Percentiles rank a stretch among this genome's conserved stretches.
Evolutionary conservation across 2,329 filamentous ascomycete species (phyloP).

Genomic region (Cladosporium oxysporum): DNA sequence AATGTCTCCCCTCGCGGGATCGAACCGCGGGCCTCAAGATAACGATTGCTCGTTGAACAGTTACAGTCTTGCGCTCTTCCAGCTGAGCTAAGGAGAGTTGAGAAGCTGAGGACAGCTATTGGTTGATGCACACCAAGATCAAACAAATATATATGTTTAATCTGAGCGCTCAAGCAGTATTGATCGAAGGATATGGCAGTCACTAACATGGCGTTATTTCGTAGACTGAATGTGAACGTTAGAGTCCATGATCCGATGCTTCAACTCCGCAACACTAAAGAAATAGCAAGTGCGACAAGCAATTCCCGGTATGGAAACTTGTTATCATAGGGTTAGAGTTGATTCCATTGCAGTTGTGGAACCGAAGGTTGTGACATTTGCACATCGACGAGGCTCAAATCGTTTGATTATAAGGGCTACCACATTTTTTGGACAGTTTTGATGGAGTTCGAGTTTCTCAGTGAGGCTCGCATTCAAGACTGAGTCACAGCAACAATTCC

Average conservation of each 20-base stretch:
- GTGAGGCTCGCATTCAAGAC: no score
- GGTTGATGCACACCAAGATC: not conserved
- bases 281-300: not conserved
- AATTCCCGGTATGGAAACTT: not conserved
- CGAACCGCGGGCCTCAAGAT: constrained; percentile 16
- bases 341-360: no score
- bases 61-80: constrained; percentile 12
- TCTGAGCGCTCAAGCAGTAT: no score
- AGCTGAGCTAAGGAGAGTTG: constrained; percentile 18
- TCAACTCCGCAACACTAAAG: not conserved
- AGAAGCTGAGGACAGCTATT: not conserved
- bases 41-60: not conserved
- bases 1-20: constrained; percentile 12
- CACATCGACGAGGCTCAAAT: no score
- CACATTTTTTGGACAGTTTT: no score
- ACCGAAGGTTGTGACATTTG: no score
- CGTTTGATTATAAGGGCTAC: no score
- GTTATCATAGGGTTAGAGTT: no score
- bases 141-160: no score
- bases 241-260: not conserved
- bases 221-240: not conserved
- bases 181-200: no score
- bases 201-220: not conserved
- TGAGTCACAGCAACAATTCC: no score
- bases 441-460: no score